Conservation (phyloP, 2,329 filamentous ascomycete species). For the Coleophoma cylindrospora region DNA sequence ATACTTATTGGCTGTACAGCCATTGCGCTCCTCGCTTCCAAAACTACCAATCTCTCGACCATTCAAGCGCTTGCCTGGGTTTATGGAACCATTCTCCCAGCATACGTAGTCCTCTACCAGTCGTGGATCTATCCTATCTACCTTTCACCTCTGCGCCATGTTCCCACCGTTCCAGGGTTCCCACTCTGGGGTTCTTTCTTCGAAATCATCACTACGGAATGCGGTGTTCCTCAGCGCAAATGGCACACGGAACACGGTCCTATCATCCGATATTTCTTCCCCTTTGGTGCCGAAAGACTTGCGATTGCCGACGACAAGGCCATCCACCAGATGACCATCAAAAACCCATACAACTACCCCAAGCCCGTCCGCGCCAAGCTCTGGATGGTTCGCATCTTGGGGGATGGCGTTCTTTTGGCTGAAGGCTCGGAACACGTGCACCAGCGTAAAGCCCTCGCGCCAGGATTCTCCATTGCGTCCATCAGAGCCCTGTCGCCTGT, state of each 20-base stretch:
- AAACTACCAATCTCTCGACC: conserved; percentile 9
- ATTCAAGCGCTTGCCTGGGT: conserved; percentile 8
- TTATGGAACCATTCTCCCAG: conserved; percentile 14
- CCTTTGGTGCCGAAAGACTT: conserved; percentile 37
- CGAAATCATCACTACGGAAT: conserved; percentile 34
- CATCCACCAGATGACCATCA: conserved; percentile 37
- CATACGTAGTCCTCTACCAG: conserved; percentile 29
- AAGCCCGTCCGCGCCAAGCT: conserved; percentile 53
- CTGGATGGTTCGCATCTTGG: conserved; percentile 58
- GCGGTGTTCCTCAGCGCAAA: conserved; percentile 34
- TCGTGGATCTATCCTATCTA: conserved; percentile 36
- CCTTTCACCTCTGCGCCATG: conserved; percentile 34
- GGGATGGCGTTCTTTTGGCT: conserved; percentile 69
- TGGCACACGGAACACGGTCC: conserved; percentile 36
- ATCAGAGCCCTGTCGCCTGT: conserved; percentile 76
- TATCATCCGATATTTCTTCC: conserved; percentile 41
- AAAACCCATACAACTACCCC: conserved; percentile 61
- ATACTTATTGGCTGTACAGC: conserved; percentile 1
- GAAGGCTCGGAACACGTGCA: conserved; percentile 51
- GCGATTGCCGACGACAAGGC: conserved; percentile 38
- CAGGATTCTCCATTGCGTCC: conserved; percentile 76
- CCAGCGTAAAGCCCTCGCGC: conserved; percentile 72
- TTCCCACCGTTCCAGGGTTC: conserved; percentile 35
- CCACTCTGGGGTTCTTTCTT: conserved; percentile 39
- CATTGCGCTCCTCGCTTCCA: conserved; percentile 12